Evolutionary conservation across 2,329 filamentous ascomycete species (phyloP).

Genomic region (Venturia pyrina): DNA sequence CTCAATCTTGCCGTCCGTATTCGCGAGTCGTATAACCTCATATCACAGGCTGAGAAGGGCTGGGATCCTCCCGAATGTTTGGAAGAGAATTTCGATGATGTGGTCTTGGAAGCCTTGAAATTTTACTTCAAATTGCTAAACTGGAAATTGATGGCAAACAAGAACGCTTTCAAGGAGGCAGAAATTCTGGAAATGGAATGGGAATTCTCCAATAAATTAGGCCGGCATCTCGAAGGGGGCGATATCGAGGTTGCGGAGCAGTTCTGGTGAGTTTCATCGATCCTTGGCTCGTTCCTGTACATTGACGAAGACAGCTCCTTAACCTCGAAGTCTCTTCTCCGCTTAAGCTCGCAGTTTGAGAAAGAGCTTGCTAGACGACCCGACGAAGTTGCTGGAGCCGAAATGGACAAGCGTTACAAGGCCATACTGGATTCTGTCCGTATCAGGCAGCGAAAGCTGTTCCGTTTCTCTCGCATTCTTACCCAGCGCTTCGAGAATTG

Average conservation of each 20-base stretch:
- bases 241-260: slow-evolving; percentile 97
- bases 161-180: slow-evolving; percentile 98
- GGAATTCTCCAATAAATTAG: slow-evolving; percentile 93
- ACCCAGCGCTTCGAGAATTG: slow-evolving; percentile 94
- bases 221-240: slow-evolving; percentile 80
- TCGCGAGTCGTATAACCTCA: slow-evolving; percentile 76
- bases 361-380: slow-evolving; percentile 76
- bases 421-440: slow-evolving; percentile 90
- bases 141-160: slow-evolving; percentile 94
- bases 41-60: slow-evolving; percentile 77
- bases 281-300: background rate
- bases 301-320: slow-evolving; percentile 49
- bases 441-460: slow-evolving; percentile 89
- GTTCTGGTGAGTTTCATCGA: slow-evolving; percentile 52
- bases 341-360: slow-evolving; percentile 85
- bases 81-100: slow-evolving; percentile 88
- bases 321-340: slow-evolving; percentile 83
- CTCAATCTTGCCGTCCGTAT: slow-evolving; percentile 86
- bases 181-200: slow-evolving; percentile 96
- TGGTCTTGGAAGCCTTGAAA: slow-evolving; percentile 84
- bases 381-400: slow-evolving; percentile 64
- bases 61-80: slow-evolving; percentile 96
- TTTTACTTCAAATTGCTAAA: slow-evolving; percentile 99
- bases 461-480: slow-evolving; percentile 84
- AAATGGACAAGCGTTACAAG: slow-evolving; percentile 97